A percentile compares a stretch with the other conserved stretches of the same genome.
phyloP scores from a whole-genome alignment of 1,139 yeast genomes.

The Geotrichum histeridarum region DNA sequence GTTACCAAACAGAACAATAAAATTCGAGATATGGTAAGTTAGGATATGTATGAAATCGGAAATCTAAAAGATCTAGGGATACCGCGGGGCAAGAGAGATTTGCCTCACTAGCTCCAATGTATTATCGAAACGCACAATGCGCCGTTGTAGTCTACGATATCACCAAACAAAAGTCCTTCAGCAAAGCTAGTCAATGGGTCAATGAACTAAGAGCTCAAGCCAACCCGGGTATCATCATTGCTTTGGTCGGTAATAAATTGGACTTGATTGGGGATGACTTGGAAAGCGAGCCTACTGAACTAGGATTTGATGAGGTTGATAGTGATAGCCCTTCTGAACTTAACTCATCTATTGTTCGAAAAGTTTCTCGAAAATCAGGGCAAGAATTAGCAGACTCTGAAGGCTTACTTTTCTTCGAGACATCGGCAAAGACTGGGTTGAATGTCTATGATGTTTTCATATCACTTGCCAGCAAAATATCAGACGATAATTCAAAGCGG shows the following conservation, averaged over 20 bases:
- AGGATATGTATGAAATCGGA: neutral
- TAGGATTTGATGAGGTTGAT: constrained; percentile 31
- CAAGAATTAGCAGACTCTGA: constrained; percentile 75
- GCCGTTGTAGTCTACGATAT: constrained; percentile 94
- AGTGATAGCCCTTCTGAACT: constrained; percentile 27
- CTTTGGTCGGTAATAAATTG: constrained; percentile 86
- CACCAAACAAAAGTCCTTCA: constrained; percentile 94
- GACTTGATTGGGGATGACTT: constrained; percentile 47
- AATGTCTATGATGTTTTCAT: constrained; percentile 89
- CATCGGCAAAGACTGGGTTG: constrained; percentile 89
- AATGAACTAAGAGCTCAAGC: constrained; percentile 96
- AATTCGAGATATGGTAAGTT: constrained; percentile 81
- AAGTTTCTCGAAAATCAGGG: constrained; percentile 87
- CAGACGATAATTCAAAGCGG: constrained; percentile 38
- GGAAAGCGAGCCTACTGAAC: constrained; percentile 32
- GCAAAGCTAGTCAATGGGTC: constrained; percentile 98
- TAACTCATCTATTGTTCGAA: constrained; percentile 45
- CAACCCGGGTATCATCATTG: constrained; percentile 81
- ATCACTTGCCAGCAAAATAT: constrained; percentile 83
- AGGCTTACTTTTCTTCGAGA: constrained; percentile 83
- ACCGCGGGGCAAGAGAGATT: constrained; percentile 98
- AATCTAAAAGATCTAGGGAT: constrained; percentile 42
- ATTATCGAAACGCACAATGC: constrained; percentile 97
- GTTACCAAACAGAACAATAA: constrained; percentile 85
- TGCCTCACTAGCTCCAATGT: constrained; percentile 96